Evolutionary conservation across 208 protist species (phyloP).

Genomic region (Sergeia podlipaevii): DNA sequence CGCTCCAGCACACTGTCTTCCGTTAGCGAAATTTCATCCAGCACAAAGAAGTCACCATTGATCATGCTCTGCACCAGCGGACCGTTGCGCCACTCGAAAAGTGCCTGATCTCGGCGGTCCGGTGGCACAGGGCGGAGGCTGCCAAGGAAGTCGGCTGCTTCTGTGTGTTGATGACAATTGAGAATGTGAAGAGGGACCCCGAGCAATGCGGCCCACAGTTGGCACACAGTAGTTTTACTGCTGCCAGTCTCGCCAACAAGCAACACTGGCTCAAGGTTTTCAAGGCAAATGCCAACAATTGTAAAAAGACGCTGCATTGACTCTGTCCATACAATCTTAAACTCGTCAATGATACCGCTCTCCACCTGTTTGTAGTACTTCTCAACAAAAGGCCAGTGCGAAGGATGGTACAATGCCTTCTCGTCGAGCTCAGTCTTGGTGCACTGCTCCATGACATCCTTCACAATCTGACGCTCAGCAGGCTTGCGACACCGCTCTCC

Average conservation of each 20-base stretch:
- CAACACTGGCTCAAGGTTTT: slow-evolving; percentile 95
- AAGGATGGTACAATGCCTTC: slow-evolving; percentile 56
- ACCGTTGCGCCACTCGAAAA: slow-evolving; percentile 99
- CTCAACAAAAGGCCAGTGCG: slow-evolving; percentile 83
- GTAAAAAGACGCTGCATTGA: slow-evolving; percentile 96
- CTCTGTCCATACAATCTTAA: slow-evolving; percentile 96
- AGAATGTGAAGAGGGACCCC: slow-evolving; percentile 93
- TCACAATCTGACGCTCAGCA: slow-evolving; percentile 95
- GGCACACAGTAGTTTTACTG: slow-evolving; percentile 98
- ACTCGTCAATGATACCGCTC: slow-evolving; percentile 67
- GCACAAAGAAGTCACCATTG: slow-evolving; percentile 96
- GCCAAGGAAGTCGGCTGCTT: slow-evolving; percentile 98
- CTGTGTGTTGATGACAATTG: slow-evolving; percentile 99
- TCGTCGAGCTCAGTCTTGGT: slow-evolving; percentile 75
- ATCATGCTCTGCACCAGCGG: slow-evolving; percentile 99
- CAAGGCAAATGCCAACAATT: slow-evolving; percentile 94
- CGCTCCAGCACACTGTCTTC: slow-evolving; percentile 99
- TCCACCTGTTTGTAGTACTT: slow-evolving; percentile 65
- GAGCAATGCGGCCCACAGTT: slow-evolving; percentile 92
- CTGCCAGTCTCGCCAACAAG: slow-evolving; percentile 99
- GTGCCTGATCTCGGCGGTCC: slow-evolving; percentile 58
- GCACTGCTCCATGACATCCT: slow-evolving; percentile 86
- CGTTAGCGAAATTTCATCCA: slow-evolving; percentile 99
- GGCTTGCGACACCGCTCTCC: slow-evolving; percentile 96
- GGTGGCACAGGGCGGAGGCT: slow-evolving; percentile 82